These are phyloP conservation scores for Fistulinella cinereoalba DNA, from an alignment of 1,284 basidiomycete genomes.

Conservation along the genomic window DNA sequence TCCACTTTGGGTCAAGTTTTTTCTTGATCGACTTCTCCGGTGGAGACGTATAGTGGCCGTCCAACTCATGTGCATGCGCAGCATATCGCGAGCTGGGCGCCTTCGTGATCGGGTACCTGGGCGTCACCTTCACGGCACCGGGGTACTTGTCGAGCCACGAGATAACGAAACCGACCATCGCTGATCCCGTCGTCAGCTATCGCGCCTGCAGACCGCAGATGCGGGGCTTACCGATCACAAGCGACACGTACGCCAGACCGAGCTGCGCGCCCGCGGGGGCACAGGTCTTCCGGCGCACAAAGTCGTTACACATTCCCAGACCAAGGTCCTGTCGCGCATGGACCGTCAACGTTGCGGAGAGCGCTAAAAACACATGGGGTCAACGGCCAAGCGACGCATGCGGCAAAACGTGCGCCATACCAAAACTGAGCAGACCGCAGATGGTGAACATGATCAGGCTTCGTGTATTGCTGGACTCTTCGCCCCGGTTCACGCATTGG, in stretches of 20 bases:
- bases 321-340: constrained; percentile 13
- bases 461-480: constrained; percentile 22
- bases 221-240: constrained; percentile 18
- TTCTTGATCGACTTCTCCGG: constrained; percentile 10
- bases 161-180: constrained; percentile 21
- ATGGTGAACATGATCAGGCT: constrained; percentile 23
- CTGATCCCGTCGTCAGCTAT: constrained; percentile 5
- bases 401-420: constrained; percentile 11
- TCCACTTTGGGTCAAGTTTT: constrained; percentile 20
- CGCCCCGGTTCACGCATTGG: constrained; percentile 8
- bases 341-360: constrained; percentile 16
- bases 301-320: constrained; percentile 22
- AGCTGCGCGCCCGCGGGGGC: constrained; percentile 17
- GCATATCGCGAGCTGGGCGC: constrained; percentile 30
- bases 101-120: constrained; percentile 29
- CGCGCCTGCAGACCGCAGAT: neutral
- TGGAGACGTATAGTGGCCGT: constrained; percentile 16
- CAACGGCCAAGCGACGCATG: neutral
- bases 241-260: constrained; percentile 17
- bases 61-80: constrained; percentile 23
- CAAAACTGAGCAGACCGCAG: constrained; percentile 17
- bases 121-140: constrained; percentile 22
- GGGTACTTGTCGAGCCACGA: constrained; percentile 31
- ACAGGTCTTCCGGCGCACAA: constrained; percentile 15
- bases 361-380: constrained; percentile 13